Base-by-base conservation (phyloP, 1,284 basidiomycete species). In the Pyrrhoderma lamaoense region DNA sequence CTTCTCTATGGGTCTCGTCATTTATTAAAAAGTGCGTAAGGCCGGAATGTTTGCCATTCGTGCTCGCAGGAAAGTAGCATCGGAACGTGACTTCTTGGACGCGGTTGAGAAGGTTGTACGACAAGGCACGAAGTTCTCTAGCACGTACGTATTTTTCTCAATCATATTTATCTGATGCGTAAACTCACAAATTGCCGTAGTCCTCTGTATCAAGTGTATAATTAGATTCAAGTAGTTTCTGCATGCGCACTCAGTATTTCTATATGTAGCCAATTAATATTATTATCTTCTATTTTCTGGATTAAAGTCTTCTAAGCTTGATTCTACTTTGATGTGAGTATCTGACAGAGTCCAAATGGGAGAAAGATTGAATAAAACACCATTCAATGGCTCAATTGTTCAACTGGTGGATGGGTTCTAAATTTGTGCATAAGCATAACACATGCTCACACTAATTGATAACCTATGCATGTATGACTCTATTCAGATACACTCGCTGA, bases 1-100 rank as follows among this genome's bases (percentile, higher is more conserved):
- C 9, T 44, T n/a, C 47, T 11, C n/a, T n/a, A n/a, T 14, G 25
- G 19, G 19, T 44, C 34, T 43, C 21, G 47, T 53, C 19, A 46
- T 31, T 34, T 48, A 25, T 55, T 36, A 56, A 42, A 22, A 8
- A 37, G 31, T 36, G 38, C 27, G 50, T 16, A 58, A 89, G 82
- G 96, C 96, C 34, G 96, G 96, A 39, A 99, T 99, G 96, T 99
- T 97, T 71, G 95, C 96, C 1, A 99, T 99, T 61, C 86, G 96
- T 55, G 91, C 93, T 51, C 77, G 96, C 60, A 79, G 96, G 68
- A 98, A 99, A 71, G 93, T 99, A 5, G 93, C 95, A 0, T 94
- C 92, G 3, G 96, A 99, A 66, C 84, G 93, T 53, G 96, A 99
- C 70, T 99, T 98, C 72, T 70, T 99, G 62, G 93, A 97, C 64